Conservation (phyloP, 2,329 filamentous ascomycete species). For the Hortaea sp. region DNA sequence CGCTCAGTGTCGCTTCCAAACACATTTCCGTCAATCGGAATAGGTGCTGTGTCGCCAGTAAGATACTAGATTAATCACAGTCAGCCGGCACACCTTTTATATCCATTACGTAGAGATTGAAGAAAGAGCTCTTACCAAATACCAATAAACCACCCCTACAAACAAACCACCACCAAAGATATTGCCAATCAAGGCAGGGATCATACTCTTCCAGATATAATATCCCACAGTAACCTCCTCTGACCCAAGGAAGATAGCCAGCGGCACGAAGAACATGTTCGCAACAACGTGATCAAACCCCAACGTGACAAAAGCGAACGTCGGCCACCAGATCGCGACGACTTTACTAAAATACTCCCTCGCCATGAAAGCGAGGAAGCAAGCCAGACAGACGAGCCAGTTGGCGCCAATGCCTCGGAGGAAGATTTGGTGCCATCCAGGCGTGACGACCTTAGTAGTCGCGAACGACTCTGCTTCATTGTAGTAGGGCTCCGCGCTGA, state of each 20-base stretch:
- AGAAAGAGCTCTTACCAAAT: slow-evolving; percentile 2
- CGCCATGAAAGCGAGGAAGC: slow-evolving; percentile 38
- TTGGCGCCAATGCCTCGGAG: slow-evolving; percentile 44
- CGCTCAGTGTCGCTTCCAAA: slow-evolving; percentile 4
- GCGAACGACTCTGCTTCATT: slow-evolving; percentile 37
- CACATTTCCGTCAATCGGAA: slow-evolving; percentile 4
- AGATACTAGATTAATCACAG: background rate
- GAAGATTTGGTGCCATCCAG: slow-evolving; percentile 43
- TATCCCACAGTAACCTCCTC: slow-evolving; percentile 37
- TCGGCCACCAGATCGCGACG: slow-evolving; percentile 47
- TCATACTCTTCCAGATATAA: slow-evolving; percentile 49
- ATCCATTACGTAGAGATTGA: background rate
- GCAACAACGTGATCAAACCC: slow-evolving; percentile 44
- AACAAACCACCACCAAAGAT: slow-evolving; percentile 56
- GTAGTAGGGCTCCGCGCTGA: slow-evolving; percentile 29
- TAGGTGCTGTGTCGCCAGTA: slow-evolving; percentile 1
- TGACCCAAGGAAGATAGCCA: slow-evolving; percentile 40
- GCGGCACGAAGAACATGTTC: slow-evolving; percentile 40
- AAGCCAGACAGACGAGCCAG: slow-evolving; percentile 48
- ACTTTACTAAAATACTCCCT: slow-evolving; percentile 44
- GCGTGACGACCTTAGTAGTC: slow-evolving; percentile 38
- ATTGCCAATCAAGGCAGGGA: slow-evolving; percentile 44
- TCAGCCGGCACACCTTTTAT: background rate
- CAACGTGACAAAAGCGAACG: slow-evolving; percentile 37
- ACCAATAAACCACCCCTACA: slow-evolving; percentile 36